phyloP scores from a whole-genome alignment of 139 green algal genomes.

The Micractinium sp. region DNA sequence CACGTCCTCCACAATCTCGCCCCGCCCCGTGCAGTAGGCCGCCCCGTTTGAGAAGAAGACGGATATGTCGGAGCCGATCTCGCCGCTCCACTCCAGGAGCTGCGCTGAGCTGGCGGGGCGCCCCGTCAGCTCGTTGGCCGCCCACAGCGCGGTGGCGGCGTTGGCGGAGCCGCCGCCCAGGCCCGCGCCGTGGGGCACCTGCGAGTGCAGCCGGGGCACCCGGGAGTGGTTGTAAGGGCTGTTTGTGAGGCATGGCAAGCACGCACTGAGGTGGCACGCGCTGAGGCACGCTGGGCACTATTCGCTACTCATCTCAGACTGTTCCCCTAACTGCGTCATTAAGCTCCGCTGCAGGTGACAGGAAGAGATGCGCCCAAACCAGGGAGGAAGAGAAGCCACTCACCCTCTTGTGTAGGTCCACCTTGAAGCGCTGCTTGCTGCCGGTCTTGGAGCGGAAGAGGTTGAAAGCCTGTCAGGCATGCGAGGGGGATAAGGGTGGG shows the following conservation, averaged over 20 bases:
- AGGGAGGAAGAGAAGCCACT: too few relatives aligned
- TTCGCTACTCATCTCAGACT: too few relatives aligned
- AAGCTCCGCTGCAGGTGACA: too few relatives aligned
- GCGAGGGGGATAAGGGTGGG: neutral
- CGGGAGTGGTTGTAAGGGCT: too few relatives aligned
- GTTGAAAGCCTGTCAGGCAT: slow-evolving; percentile 75
- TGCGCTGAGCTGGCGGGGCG: slow-evolving; percentile 73
- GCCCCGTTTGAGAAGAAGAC: slow-evolving; percentile 96
- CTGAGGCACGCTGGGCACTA: too few relatives aligned
- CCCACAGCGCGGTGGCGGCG: slow-evolving; percentile 95
- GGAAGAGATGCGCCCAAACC: too few relatives aligned
- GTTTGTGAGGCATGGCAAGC: too few relatives aligned
- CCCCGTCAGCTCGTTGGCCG: slow-evolving; percentile 93
- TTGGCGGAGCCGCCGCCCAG: slow-evolving; percentile 97
- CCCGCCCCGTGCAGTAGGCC: slow-evolving; percentile 96
- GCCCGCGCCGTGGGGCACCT: slow-evolving; percentile 91
- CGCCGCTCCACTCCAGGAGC: slow-evolving; percentile 88
- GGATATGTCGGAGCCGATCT: slow-evolving; percentile 97
- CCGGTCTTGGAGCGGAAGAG: slow-evolving; percentile 89
- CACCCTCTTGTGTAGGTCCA: slow-evolving; percentile 88
- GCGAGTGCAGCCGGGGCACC: too few relatives aligned
- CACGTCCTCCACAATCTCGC: slow-evolving; percentile 95
- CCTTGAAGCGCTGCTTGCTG: slow-evolving; percentile 59
- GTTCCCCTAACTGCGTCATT: too few relatives aligned
- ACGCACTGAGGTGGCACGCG: too few relatives aligned